Evolutionary conservation across 169 alveolate species (phyloP), one percentile per base, ranked within the genome.

Genomic region (Eimeria sp.): DNA sequence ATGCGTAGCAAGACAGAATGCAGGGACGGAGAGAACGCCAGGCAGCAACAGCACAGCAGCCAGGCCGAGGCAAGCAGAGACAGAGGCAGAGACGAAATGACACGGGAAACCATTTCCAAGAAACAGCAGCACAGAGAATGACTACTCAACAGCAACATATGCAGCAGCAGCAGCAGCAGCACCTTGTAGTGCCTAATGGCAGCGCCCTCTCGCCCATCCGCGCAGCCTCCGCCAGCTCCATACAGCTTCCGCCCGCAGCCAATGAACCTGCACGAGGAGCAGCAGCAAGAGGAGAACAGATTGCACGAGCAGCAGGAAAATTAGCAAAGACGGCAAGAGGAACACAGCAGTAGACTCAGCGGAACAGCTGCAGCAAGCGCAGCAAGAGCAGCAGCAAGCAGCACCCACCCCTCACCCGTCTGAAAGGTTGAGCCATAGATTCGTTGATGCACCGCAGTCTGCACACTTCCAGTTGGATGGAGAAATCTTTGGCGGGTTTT

Each of bases 201-300:
- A 11, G 99, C 99, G 11, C 99, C 99, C 90, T 98, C 99, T 16
- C 96, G 97, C 82, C 99, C 99, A 60, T 97, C 98, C 54, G 95
- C 95, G 62, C 99, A 98, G 16, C 99, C 99, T 6, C 99, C 99
- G n/a, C 98, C 98, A 49, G 97, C 96, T 72, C 98, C 98, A 85
- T 95, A 98, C 74, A 97, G 95, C 95, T 97, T 98, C 85, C 99
- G 90, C 18, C 99, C 99, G 88, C 99, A 98, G 9, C 99, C 99
- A 56, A 98, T 97, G 89, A 97, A 98, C 58, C 99, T 97, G 96
- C 90, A 80, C 40, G 72, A 80, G 16, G 43, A 54, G 14, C 0
- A 25, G 54, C 85, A 37, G 66, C 90, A 82, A 8, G 33, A 52
- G 18, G 90, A 49, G 11, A 49, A 82, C 30, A 82, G 13, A 33